Evolutionary conservation across 2,329 filamentous ascomycete genomes (phyloP), one percentile per base, ranked within the genome.

Genomic region (Colletotrichum salicis): DNA sequence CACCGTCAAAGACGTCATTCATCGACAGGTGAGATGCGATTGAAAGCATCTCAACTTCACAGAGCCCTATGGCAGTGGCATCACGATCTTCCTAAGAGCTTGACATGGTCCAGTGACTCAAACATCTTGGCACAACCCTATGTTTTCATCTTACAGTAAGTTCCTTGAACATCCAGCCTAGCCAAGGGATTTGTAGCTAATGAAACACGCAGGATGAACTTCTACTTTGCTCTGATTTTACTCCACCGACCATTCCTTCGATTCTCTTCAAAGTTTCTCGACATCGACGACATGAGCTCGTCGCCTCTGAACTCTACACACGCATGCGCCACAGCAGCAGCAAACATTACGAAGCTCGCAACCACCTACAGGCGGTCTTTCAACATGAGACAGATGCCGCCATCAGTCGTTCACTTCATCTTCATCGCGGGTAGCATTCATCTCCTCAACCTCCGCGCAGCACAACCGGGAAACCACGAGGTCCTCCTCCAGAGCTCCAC

Each of bases 391-490:
- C 70, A 70, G 10, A 24, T 64, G 29, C 66, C 70, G 3, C 55
- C 59, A 12, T 54, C 66, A 4, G 55, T 64, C 3, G 27, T 70
- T 13, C 65, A 69, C 29, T 64, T 64, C 48, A 10, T 72, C 3
- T 72, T 72, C 24, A 54, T 72, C 8, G 59, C 65, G 3, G 65
- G 70, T 1, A 72, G 64, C 6, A 60, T 70, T 10, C 65, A 72
- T 19, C 65, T 72, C 11, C 33, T 52, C 0, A 48, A 41, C 4
- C 22, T 59, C 4, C 65, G 24, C 13, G 10, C 24, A 15, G 45
- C 35, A 1, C 41, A 35, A 7, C 15, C 24, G 6, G 51, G 27
- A 7, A 37, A 22, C 5, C 64, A 71, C 24, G 33, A 54, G 2
- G 13, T 3, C 10, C 64, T 59, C 15, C 64, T 71, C 1, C 69